Evolutionary conservation across 257 asterid genomes (phyloP), one percentile per base, ranked within the genome.

Genomic region (Ajuga chamaepitys): DNA sequence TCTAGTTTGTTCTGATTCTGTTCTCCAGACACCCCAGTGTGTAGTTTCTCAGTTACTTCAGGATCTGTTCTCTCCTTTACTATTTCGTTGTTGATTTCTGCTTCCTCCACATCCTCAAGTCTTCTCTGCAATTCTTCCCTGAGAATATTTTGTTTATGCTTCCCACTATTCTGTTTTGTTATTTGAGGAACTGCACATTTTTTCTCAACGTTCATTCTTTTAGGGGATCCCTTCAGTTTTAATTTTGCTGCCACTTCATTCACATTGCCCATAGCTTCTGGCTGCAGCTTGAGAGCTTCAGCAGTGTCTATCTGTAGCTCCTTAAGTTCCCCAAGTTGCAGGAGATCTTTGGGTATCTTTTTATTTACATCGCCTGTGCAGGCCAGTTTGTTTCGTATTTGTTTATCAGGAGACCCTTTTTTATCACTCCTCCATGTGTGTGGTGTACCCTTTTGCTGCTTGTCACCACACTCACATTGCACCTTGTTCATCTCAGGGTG

Each of bases 11-110:
- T 75, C 48, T 53, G 68, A 30, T 59, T 47, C 60, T 70, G 74
- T 48, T 73, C 70, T 30, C 58, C 73, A 51, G 72, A 56, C 65
- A 9, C 58, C 62, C 68, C 84, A 42, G 44, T 34, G 32, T 47
- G 70, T 46, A 76, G 82, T 67, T 74, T 54, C 73, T 70, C 46
- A 57, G 61, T 72, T 64, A 67, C 82, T 58, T 78, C 84, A 70
- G 63, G 70, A 63, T 69, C 71, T 53, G 40, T 55, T 54, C 47
- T 62, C 52, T 72, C 71, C 58, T 58, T 68, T 50, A 53, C 66
- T 50, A 53, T 35, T 55, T 77, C 77, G 47, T 56, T 75, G 54
- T 44, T 77, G 58, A 45, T 64, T 55, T 71, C 78, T 32, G 65
- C 72, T 56, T 52, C 57, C 51, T 79, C 80, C 67, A 62, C 66